Evolutionary conservation across 345 rosid genomes (phyloP).

Genomic region (Hypericum androsaemum): DNA sequence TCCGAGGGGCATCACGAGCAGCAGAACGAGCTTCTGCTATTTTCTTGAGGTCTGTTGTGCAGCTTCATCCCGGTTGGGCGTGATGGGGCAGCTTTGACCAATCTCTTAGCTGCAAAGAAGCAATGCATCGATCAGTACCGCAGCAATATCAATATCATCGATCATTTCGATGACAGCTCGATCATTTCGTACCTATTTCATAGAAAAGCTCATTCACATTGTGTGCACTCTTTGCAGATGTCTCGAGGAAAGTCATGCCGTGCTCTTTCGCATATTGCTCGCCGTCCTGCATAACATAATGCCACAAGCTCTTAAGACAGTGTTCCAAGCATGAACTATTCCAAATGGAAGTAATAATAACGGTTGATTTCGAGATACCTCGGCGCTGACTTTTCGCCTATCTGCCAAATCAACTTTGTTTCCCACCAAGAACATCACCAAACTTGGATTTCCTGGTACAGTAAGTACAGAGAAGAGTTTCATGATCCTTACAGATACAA

Average conservation of each 20-base stretch:
- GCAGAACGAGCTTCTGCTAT: slow-evolving; percentile 43
- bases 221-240: slow-evolving; percentile 63
- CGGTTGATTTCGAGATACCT: slow-evolving; percentile 29
- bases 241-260: slow-evolving; percentile 55
- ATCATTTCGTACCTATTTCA: slow-evolving; percentile 51
- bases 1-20: slow-evolving; percentile 33
- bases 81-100: slow-evolving; percentile 50
- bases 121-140: no score
- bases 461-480: not conserved
- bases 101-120: slow-evolving; percentile 46
- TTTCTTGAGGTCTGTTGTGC: slow-evolving; percentile 33
- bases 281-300: slow-evolving; percentile 38
- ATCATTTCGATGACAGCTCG: no score
- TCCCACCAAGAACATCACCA: slow-evolving; percentile 58
- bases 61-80: slow-evolving; percentile 59
- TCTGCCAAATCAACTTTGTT: slow-evolving; percentile 67
- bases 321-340: no score
- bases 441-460: slow-evolving; percentile 51
- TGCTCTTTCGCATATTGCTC: slow-evolving; percentile 56
- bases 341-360: not conserved
- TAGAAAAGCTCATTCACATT: slow-evolving; percentile 71
- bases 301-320: not conserved
- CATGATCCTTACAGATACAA: no score
- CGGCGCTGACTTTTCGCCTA: slow-evolving; percentile 47
- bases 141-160: no score